Evolutionary conservation across 306 rosid genomes (phyloP), one percentile per base, ranked within the genome.

Genomic region (Canavalia gladiata): DNA sequence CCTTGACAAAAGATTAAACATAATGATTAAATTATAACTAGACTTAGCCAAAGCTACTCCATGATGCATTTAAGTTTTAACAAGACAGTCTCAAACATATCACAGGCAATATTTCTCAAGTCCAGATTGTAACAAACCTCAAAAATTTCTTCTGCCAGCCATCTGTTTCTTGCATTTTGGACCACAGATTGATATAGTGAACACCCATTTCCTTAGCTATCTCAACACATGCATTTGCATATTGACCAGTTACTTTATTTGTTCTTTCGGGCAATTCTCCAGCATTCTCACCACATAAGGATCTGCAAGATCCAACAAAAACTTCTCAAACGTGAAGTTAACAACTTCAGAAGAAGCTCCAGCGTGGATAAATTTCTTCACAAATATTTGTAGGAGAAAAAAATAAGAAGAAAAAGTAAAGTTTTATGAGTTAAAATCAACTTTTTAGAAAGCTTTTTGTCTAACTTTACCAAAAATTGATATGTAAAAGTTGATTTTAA

Each of bases 111-210:
- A 54, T 69, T 58, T 70, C 8, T 83, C 2, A 13, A 72, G 68
- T 35, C n/a, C 12, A 83, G 58, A 69, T 30, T 63, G 62, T 47
- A 81, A 84, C 89, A 82, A 86, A 93, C 99, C 98, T 84, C 75
- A 95, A 82, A 86, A 87, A 84, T 81, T 89, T 93, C 79, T 88
- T 89, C 88, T 84, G 96, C 99, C 99, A 93, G 77, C 93, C 94
- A 42, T 79, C 94, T n/a, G 89, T 89, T 87, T 95, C 97, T 84
- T 95, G 99, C 90, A 95, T 74, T 87, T 89, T 89, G 83, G 94
- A 89, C 99, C 99, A 95, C 11, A 95, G 83, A 86, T 95, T 84
- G 79, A 95, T 67, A 75, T 81, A 80, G 30, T 56, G 74, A 68
- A 87, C 63, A 57, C 84, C 89, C 84, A 91, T 81, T 80, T 95